Evolutionary conservation across 2,329 filamentous ascomycete species (phyloP).

Genomic region (Sporothrix luriei): DNA sequence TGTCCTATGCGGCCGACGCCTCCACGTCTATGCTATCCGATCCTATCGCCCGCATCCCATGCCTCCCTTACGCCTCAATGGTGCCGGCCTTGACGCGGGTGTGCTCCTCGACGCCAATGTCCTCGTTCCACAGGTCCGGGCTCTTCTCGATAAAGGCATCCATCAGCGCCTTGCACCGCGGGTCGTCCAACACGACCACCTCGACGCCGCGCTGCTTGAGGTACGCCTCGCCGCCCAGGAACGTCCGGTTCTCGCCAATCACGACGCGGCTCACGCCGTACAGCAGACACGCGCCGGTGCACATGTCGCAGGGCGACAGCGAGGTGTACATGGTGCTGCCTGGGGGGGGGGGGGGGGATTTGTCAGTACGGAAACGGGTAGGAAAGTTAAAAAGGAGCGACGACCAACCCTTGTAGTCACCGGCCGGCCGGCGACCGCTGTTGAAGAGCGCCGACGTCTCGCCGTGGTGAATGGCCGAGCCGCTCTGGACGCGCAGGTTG

Average conservation of each 20-base stretch:
- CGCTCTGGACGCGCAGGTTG: constrained; percentile 75
- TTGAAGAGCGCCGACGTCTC: constrained; percentile 77
- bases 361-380: not conserved
- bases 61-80: not conserved
- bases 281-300: constrained; percentile 74
- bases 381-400: not conserved
- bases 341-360: not conserved
- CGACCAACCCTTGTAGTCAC: constrained; percentile 56
- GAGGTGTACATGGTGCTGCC: constrained; percentile 83
- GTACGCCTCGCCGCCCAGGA: constrained; percentile 72
- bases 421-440: constrained; percentile 70
- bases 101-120: constrained; percentile 56
- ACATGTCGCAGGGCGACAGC: constrained; percentile 79
- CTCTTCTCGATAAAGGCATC: constrained; percentile 70
- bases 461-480: constrained; percentile 69
- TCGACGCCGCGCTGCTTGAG: constrained; percentile 69
- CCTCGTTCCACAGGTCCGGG: constrained; percentile 70
- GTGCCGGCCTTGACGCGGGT: constrained; percentile 45
- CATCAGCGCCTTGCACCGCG: constrained; percentile 70
- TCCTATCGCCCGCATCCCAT: too few species aligned
- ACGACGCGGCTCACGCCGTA: constrained; percentile 76
- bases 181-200: constrained; percentile 68
- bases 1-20: too few species aligned
- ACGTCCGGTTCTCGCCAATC: constrained; percentile 76
- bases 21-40: not conserved